These are phyloP conservation scores for Calophaca sinica DNA, from an alignment of 306 rosid species.

Conservation along the genomic window DNA sequence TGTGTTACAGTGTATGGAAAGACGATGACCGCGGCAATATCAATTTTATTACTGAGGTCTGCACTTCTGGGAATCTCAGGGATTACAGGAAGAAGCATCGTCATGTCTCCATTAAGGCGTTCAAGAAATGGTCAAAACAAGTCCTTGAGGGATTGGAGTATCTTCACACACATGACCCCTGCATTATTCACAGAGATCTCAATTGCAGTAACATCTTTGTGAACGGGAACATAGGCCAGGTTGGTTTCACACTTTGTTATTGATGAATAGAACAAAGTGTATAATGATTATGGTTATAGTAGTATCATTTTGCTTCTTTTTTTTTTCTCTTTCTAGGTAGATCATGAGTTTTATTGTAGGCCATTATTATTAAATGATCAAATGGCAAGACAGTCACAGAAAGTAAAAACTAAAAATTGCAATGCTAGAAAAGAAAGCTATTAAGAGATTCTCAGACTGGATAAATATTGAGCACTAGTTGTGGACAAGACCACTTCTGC, in stretches of 20 bases:
- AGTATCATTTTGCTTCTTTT: neutral
- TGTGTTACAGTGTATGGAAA: constrained; percentile 83
- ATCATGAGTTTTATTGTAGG: neutral
- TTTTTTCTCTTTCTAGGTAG: neutral
- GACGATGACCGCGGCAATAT: constrained; percentile 63
- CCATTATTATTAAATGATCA: constrained; percentile 11
- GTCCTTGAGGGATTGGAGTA: constrained; percentile 88
- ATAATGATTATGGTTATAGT: neutral
- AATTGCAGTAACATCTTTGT: constrained; percentile 94
- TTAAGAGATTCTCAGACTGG: neutral
- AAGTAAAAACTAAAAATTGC: neutral
- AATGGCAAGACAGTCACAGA: neutral
- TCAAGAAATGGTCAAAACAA: constrained; percentile 97
- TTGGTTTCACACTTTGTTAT: constrained; percentile 22
- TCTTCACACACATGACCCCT: constrained; percentile 90
- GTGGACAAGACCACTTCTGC: neutral
- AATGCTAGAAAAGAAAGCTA: constrained; percentile 9
- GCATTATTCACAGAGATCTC: constrained; percentile 94
- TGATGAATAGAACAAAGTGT: neutral
- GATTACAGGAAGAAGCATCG: constrained; percentile 87
- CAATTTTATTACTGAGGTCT: constrained; percentile 89
- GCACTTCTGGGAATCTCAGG: constrained; percentile 89
- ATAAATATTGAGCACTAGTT: constrained; percentile 4
- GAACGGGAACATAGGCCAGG: constrained; percentile 93
- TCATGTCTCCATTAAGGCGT: constrained; percentile 77